Conservation (phyloP, 2,329 filamentous ascomycete species). For the Paracorniculantispora psalliotae region DNA sequence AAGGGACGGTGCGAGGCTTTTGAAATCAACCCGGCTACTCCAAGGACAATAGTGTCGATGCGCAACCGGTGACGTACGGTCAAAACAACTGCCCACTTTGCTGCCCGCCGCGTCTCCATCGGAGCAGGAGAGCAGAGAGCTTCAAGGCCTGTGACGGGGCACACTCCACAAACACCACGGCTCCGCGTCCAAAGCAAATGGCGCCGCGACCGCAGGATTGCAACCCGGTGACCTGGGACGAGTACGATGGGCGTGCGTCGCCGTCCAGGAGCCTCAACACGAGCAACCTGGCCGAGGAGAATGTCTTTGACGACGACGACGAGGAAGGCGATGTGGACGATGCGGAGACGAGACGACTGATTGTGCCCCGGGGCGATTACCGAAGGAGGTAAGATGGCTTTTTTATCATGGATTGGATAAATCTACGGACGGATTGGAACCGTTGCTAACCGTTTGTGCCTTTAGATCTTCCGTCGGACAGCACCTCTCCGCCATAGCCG, state of each 20-base stretch:
- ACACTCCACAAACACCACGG: neutral
- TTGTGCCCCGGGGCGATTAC: constrained; percentile 20
- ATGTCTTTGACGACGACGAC: constrained; percentile 40
- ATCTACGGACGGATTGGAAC: too few relatives aligned
- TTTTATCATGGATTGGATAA: too few relatives aligned
- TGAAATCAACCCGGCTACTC: too few relatives aligned
- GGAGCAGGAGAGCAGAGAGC: neutral
- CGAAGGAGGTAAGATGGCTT: constrained; percentile 33
- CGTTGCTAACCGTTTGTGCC: neutral
- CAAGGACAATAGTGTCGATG: constrained; percentile 3
- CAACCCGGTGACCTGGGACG: constrained; percentile 1
- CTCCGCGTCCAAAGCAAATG: neutral
- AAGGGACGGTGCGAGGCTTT: too few relatives aligned
- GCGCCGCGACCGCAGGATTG: neutral
- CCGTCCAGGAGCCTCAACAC: neutral
- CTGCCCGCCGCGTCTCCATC: neutral
- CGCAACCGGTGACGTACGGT: neutral
- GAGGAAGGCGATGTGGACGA: constrained; percentile 24
- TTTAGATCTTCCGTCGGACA: constrained; percentile 56
- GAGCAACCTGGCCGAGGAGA: constrained; percentile 45
- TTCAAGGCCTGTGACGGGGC: neutral
- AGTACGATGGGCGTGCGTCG: neutral
- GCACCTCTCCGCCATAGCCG: constrained; percentile 52
- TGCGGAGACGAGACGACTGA: constrained; percentile 22
- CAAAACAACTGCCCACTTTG: neutral